These are phyloP conservation scores for Syncephalastrum racemosum DNA, from an alignment of 371 early-diverging fungal species.

Conservation along the genomic window DNA sequence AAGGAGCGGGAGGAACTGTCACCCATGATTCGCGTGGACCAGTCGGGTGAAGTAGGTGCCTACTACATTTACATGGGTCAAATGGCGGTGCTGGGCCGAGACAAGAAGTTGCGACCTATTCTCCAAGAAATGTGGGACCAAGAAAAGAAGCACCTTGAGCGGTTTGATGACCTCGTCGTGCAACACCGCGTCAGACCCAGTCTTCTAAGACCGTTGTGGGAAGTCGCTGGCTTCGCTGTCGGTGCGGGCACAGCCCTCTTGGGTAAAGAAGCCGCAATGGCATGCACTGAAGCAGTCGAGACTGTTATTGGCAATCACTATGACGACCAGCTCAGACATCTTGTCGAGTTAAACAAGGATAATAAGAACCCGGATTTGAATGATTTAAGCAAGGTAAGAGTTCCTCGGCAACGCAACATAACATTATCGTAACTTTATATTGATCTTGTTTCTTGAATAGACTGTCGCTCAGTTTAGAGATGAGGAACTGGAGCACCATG, in stretches of 20 bases:
- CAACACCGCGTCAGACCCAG: slow-evolving; percentile 86
- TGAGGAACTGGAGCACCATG: slow-evolving; percentile 94
- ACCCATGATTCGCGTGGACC: slow-evolving; percentile 91
- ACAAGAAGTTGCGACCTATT: slow-evolving; percentile 68
- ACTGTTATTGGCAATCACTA: slow-evolving; percentile 97
- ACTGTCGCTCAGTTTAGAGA: slow-evolving; percentile 85
- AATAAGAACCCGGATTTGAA: slow-evolving; percentile 51
- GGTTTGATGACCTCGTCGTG: slow-evolving; percentile 75
- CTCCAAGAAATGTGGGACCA: slow-evolving; percentile 96
- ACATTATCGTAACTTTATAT: no score
- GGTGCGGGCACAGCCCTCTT: slow-evolving; percentile 88
- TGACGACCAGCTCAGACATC: slow-evolving; percentile 85
- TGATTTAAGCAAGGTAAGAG: slow-evolving; percentile 59
- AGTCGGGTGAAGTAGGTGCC: slow-evolving; percentile 97
- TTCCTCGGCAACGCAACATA: not conserved
- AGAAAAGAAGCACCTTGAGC: slow-evolving; percentile 80
- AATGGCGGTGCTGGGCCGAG: slow-evolving; percentile 76
- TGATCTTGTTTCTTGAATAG: slow-evolving; percentile 7
- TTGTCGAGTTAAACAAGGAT: slow-evolving; percentile 57
- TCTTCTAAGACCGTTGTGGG: slow-evolving; percentile 84
- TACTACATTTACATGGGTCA: slow-evolving; percentile 95
- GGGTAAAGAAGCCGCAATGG: slow-evolving; percentile 96
- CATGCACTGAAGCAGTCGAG: slow-evolving; percentile 98
- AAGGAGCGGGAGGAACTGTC: slow-evolving; percentile 31
- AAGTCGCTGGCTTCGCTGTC: slow-evolving; percentile 83